phyloP scores from a whole-genome alignment of 371 early-diverging fungal species.

The Lichtheimia ornata region DNA sequence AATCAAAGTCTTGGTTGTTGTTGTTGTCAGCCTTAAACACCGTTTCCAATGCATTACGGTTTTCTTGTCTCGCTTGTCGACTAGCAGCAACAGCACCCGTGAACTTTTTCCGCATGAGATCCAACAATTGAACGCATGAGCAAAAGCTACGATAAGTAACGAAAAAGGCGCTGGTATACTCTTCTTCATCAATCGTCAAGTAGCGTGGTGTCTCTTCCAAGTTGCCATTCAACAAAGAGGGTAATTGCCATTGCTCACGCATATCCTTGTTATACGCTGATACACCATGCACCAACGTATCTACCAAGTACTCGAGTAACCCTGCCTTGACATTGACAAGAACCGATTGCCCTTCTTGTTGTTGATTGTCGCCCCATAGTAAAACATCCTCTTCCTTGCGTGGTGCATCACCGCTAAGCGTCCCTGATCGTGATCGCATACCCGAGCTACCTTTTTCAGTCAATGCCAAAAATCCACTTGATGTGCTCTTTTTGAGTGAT shows the following conservation, averaged over 20 bases:
- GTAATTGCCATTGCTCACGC: conserved; percentile 47
- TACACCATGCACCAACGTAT: conserved; percentile 55
- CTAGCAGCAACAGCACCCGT: conserved; percentile 32
- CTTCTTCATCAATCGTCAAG: conserved; percentile 47
- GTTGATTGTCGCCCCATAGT: neutral
- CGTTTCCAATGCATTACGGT: conserved; percentile 8
- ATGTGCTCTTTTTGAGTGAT: conserved; percentile 12
- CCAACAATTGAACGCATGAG: conserved; percentile 46
- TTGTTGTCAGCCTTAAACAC: conserved; percentile 7
- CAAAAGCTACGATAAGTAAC: conserved; percentile 61
- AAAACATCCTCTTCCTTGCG: conserved; percentile 9
- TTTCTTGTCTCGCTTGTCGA: conserved; percentile 10
- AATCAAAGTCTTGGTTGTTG: conserved; percentile 21
- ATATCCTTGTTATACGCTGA: conserved; percentile 37
- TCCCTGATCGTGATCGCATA: conserved; percentile 23
- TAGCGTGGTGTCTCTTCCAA: conserved; percentile 14
- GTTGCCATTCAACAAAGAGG: conserved; percentile 17
- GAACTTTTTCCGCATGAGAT: conserved; percentile 49
- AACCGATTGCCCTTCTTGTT: neutral
- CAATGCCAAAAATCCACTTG: conserved; percentile 21
- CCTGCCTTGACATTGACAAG: conserved; percentile 56
- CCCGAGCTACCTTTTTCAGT: conserved; percentile 22
- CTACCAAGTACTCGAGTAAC: conserved; percentile 50
- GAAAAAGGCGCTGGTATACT: conserved; percentile 54
- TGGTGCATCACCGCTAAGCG: conserved; percentile 8